phyloP scores from a whole-genome alignment of 2,329 filamentous ascomycete genomes.

The Pestalotiopsis sp. region DNA sequence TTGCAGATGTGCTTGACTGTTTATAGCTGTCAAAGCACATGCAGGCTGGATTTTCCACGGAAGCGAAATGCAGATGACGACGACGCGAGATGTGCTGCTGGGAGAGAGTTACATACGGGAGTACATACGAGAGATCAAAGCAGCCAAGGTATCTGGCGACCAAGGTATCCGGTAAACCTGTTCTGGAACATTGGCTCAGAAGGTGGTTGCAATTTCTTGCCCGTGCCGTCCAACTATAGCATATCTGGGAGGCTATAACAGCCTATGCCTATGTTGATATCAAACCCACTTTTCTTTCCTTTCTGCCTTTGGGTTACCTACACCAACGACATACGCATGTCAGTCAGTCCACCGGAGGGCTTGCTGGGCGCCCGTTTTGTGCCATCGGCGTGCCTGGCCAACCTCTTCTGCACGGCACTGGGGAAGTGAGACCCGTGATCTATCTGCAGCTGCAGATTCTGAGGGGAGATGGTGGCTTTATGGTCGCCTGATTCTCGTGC shows the following conservation, averaged over 20 bases:
- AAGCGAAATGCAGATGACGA: not conserved
- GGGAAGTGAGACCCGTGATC: not conserved
- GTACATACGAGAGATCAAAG: not conserved
- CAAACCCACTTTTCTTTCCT: not conserved
- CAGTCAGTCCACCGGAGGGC: not conserved
- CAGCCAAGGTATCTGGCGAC: not conserved
- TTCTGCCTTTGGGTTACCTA: not conserved
- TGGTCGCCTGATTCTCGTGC: not conserved
- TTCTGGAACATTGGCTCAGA: not conserved
- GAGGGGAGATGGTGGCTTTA: not conserved
- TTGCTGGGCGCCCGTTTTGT: not conserved
- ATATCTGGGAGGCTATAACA: not conserved
- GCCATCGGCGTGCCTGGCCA: not conserved
- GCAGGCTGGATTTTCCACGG: not conserved
- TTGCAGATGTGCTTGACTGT: not conserved
- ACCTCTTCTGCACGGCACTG: not conserved
- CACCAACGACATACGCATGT: not conserved
- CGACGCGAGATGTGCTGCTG: not conserved
- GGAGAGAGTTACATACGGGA: not conserved
- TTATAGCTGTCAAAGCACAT: not conserved
- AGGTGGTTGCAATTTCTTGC: not conserved
- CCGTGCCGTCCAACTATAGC: not conserved
- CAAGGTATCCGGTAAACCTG: not conserved
- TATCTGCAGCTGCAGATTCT: not conserved
- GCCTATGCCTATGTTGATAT: not conserved